A percentile compares a stretch with the other conserved stretches of the same genome.
Conservation (phyloP, 2,329 filamentous ascomycete genomes). For the Fusarium verrucosum region DNA sequence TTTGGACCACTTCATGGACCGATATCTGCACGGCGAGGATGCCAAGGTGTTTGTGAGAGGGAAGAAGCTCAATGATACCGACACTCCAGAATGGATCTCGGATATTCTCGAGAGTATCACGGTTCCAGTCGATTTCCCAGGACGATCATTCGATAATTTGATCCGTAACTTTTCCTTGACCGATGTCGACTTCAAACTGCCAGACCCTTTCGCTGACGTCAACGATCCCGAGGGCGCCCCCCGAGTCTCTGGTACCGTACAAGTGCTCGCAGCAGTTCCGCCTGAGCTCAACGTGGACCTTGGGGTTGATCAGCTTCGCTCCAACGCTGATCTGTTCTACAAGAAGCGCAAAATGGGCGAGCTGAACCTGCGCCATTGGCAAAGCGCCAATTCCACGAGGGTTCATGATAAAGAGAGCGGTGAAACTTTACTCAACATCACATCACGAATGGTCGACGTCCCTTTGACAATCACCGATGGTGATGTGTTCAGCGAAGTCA, state of each 20-base stretch:
- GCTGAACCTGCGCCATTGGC: slow-evolving; percentile 83
- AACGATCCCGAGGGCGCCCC: slow-evolving; percentile 77
- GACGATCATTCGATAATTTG: slow-evolving; percentile 80
- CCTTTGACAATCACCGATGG: slow-evolving; percentile 85
- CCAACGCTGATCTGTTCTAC: slow-evolving; percentile 84
- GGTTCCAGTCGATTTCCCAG: slow-evolving; percentile 84
- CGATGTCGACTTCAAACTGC: slow-evolving; percentile 86
- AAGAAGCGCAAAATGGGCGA: slow-evolving; percentile 79
- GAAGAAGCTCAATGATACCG: slow-evolving; percentile 69
- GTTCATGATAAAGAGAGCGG: slow-evolving; percentile 64
- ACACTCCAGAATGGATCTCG: slow-evolving; percentile 83
- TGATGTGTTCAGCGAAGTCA: slow-evolving; percentile 79
- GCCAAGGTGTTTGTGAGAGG: slow-evolving; percentile 86
- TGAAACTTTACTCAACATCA: slow-evolving; percentile 73
- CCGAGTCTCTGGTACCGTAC: slow-evolving; percentile 82
- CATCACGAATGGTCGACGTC: slow-evolving; percentile 78
- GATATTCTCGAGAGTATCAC: slow-evolving; percentile 83
- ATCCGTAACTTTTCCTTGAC: slow-evolving; percentile 88
- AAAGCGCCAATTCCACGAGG: slow-evolving; percentile 81
- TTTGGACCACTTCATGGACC: slow-evolving; percentile 80
- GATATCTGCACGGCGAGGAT: slow-evolving; percentile 82
- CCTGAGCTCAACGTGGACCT: slow-evolving; percentile 88
- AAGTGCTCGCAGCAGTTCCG: slow-evolving; percentile 81
- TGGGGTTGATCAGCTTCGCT: slow-evolving; percentile 78
- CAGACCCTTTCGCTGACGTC: slow-evolving; percentile 81